These are phyloP conservation scores for Phaeosphaeriaceae sp. DNA, from an alignment of 2,329 filamentous ascomycete genomes.

Conservation along the genomic window DNA sequence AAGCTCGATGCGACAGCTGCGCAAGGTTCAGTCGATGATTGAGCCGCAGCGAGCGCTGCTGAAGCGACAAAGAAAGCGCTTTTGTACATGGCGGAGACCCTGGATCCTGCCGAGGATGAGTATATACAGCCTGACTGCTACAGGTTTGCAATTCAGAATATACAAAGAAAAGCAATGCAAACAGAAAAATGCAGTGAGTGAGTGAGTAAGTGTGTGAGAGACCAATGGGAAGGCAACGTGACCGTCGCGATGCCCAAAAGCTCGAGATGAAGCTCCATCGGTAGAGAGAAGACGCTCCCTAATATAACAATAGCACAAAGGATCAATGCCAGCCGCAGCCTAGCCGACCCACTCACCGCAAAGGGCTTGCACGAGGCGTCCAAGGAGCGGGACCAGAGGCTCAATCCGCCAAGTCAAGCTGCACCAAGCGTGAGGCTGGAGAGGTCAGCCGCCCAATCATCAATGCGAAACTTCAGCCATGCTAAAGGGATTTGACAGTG, in stretches of 20 bases:
- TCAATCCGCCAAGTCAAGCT: conserved; percentile 1
- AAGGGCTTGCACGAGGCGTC: conserved; percentile 1
- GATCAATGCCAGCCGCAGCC: conserved; percentile 4
- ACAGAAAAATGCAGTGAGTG: neutral
- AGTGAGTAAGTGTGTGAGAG: neutral
- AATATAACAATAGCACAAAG: conserved; percentile 8
- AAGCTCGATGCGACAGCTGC: conserved; percentile 18
- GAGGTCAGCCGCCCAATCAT: neutral
- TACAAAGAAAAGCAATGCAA: neutral
- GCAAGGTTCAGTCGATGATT: conserved; percentile 29
- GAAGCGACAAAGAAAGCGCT: conserved; percentile 19
- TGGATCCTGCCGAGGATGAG: neutral
- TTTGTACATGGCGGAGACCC: conserved; percentile 15
- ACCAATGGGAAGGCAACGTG: neutral
- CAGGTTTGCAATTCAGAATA: neutral
- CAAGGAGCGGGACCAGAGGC: conserved; percentile 2
- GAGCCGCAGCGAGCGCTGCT: conserved; percentile 19
- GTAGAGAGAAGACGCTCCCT: conserved; percentile 2
- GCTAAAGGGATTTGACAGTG: neutral
- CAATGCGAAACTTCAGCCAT: neutral
- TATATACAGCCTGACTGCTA: neutral
- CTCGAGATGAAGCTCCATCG: neutral
- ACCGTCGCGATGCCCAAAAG: conserved; percentile 8
- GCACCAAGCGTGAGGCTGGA: conserved; percentile 5
- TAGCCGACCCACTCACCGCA: conserved; percentile 1